Evolutionary conservation across 163 green algal species (phyloP), one percentile per base, ranked within the genome.

Genomic region (Prototheca wickerhamii): DNA sequence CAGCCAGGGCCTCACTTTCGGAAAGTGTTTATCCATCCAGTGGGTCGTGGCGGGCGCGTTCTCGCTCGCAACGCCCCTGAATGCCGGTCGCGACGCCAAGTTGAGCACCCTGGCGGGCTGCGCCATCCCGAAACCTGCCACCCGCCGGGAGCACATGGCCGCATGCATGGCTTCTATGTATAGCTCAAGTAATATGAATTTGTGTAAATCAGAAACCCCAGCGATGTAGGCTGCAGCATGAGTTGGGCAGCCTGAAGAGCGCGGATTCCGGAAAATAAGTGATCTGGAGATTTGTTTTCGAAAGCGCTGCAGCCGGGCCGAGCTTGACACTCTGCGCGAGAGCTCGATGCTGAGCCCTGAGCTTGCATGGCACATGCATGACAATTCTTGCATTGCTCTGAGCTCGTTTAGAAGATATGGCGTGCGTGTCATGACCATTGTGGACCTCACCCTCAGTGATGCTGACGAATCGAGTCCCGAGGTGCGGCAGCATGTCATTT

Each of bases 11-110:
- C 61, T 28, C 0, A 42, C 26, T 8, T 37, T 35, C 2, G 67
- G 67, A 17, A 68, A 54, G 42, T 40, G 28, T 2, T 25, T 53
- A 15, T 74, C 67, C 2, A 74, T 43, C 67, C 67, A 69, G 61
- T 69, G 67, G 25, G 21, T 51, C 15, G 42, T 15, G 42, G 42
- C 15, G 42, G 18, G 42, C 15, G 42, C 15, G 42, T n/a, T n/a
- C n/a, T n/a, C n/a, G 42, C 15, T 51, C 15, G 15, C 42, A 18
- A 18, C 15, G 15, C 15, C 42, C 42, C 18, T 51, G 15, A 15
- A 18, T n/a, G 42, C 42, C 18, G 15, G 18, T 51, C 42, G 15
- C 15, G 42, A 15, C 18, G 15, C 15, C 42, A 15, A 18, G 15
- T 15, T 18, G 42, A 51, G 42, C 15, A 18, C 18, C 42, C 42